phyloP scores from a whole-genome alignment of 371 early-diverging fungal species.

The Apophysomyces elegans region DNA sequence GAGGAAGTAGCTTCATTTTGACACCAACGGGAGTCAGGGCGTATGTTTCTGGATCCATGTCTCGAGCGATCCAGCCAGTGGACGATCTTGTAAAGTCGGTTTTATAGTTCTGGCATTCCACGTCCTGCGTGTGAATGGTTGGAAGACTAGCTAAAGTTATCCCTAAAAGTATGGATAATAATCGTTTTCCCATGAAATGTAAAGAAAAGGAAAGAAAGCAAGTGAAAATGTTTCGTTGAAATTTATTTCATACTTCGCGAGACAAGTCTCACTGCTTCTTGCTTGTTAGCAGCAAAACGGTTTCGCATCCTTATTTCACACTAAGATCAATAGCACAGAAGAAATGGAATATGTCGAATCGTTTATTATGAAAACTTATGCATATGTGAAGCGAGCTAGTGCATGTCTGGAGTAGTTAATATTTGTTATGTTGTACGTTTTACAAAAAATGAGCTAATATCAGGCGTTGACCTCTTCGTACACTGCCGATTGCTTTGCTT shows the following conservation, averaged over 20 bases:
- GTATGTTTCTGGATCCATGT: constrained; percentile 29
- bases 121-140: not conserved
- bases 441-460: constrained; percentile 4
- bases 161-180: not conserved
- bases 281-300: not conserved
- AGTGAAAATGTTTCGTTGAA: not conserved
- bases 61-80: constrained; percentile 35
- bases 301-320: not conserved
- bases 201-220: not conserved
- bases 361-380: not conserved
- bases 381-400: not conserved
- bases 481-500: not conserved
- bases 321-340: no score
- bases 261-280: constrained; percentile 8
- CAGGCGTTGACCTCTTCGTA: not conserved
- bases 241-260: not conserved
- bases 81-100: constrained; percentile 30
- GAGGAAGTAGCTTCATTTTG: constrained; percentile 38
- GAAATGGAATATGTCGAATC: no score
- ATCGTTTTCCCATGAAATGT: not conserved
- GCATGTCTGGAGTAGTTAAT: not conserved
- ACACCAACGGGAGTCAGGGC: constrained; percentile 31
- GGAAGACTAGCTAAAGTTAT: not conserved
- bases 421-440: not conserved
- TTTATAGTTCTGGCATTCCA: constrained; percentile 28